These are phyloP conservation scores for Paecilomyces sp. DNA, from an alignment of 2,329 filamentous ascomycete genomes.

Conservation along the genomic window DNA sequence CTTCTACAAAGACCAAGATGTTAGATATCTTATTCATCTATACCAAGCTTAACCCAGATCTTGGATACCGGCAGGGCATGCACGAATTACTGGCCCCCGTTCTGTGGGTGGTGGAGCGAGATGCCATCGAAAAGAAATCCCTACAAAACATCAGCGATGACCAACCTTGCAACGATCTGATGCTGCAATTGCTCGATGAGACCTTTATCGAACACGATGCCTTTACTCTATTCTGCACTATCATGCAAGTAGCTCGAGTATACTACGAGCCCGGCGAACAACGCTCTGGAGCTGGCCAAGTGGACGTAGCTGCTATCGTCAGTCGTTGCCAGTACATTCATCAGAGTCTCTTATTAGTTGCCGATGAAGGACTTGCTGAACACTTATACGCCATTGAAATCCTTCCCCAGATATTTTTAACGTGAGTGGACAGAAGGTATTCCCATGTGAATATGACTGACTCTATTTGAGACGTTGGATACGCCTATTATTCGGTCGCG, in stretches of 20 bases:
- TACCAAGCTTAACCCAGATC: constrained; percentile 80
- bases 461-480: constrained; percentile 68
- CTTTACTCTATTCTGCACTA: constrained; percentile 72
- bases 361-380: constrained; percentile 74
- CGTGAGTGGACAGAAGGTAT: constrained; percentile 49
- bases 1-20: constrained; percentile 70
- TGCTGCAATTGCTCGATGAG: constrained; percentile 63
- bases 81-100: constrained; percentile 91
- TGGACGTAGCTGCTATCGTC: constrained; percentile 64
- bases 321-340: constrained; percentile 82
- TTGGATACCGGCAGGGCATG: constrained; percentile 97
- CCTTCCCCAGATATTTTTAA: constrained; percentile 92
- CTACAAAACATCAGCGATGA: constrained; percentile 24
- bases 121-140: constrained; percentile 58
- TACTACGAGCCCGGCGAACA: constrained; percentile 71
- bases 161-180: constrained; percentile 40
- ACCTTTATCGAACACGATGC: constrained; percentile 82
- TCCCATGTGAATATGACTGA: constrained; percentile 6
- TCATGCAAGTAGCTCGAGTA: constrained; percentile 80
- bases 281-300: constrained; percentile 34
- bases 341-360: constrained; percentile 65
- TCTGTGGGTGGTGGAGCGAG: constrained; percentile 73
- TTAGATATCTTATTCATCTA: constrained; percentile 89
- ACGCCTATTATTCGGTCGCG: constrained; percentile 81
- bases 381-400: constrained; percentile 81